Percentiles rank a stretch among this genome's conserved stretches.
Conservation (phyloP, 75 land plant genomes). For the Isoetes taiwanensis region DNA sequence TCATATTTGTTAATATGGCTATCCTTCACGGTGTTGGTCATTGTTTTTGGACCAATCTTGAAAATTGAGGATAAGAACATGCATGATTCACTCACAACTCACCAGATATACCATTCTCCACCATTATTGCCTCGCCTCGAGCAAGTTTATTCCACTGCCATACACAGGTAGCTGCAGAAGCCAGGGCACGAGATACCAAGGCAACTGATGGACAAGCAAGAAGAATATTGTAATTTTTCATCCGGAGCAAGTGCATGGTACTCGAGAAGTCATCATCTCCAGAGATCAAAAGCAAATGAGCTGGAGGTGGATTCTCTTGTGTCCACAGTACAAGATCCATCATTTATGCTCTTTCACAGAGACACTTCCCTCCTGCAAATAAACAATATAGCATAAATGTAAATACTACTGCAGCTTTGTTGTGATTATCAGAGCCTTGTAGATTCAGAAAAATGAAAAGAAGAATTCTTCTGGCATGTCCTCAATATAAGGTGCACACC, state of each 20-base stretch:
- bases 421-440: too few species aligned
- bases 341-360: not conserved
- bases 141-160: slow-evolving; percentile 3
- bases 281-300: slow-evolving; percentile 2
- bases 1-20: too few species aligned
- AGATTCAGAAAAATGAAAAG: too few species aligned
- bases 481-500: not conserved
- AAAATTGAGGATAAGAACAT: too few species aligned
- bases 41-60: too few species aligned
- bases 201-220: not conserved
- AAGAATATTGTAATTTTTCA: slow-evolving; percentile 1
- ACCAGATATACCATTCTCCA: too few species aligned
- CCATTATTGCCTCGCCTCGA: too few species aligned
- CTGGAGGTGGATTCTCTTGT: not conserved
- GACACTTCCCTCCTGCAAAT: not conserved
- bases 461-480: not conserved
- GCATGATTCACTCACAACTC: too few species aligned
- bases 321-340: slow-evolving; percentile 5
- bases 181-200: not conserved
- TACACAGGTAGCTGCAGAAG: not conserved
- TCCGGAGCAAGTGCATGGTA: not conserved
- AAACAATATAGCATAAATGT: not conserved
- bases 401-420: not conserved
- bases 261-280: not conserved
- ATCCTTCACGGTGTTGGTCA: too few species aligned